Evolutionary conservation across 2,329 filamentous ascomycete genomes (phyloP), one percentile per base, ranked within the genome.

Genomic region (Scleromitrula shiraiana): DNA sequence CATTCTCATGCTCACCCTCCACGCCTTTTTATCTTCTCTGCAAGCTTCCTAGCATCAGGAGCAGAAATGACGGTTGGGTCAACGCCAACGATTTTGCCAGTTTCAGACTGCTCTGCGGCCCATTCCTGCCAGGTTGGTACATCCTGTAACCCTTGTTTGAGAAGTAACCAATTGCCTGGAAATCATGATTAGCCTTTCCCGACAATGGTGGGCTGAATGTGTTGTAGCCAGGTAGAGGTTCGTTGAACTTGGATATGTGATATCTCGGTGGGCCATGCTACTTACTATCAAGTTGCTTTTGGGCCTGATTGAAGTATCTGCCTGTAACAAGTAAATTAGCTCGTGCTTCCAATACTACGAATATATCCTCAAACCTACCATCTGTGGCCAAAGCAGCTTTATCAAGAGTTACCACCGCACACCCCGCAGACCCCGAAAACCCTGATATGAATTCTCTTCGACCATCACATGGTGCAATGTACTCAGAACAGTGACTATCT

Each of bases 81-180:
- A 35, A 98, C 88, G 38, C 86, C 91, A 14, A 97, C 91, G 15
- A 78, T 76, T 70, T 95, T 95, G 50, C 88, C 89, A 35, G 82
- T 86, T 41, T 85, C 79, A n/a, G 85, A 82, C 65, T 95, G 85
- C 63, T 93, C 86, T 27, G 86, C 83, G 14, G 82, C 81, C 93
- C 93, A 98, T 67, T 97, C 93, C 64, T 96, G 88, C 87, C 93
- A 98, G 0, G 91, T 97, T 1, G 88, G 91, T 8, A 96, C 89
- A 66, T 95, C 88, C 63, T 93, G 87, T 40, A 95, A 74, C 5
- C 93, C 93, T 62, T 95, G 88, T 71, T 96, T 98, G 53, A 98
- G 73, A 33, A 98, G 73, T 41, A 78, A 72, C 93, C 93, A 98
- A 67, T 97, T 97, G 22, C 15, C 45, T 47, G 20, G 10, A 17